Percentiles rank a stretch among this genome's conserved stretches.
phyloP scores from a whole-genome alignment of 768 basidiomycete species.

The Termitomyces sp. region DNA sequence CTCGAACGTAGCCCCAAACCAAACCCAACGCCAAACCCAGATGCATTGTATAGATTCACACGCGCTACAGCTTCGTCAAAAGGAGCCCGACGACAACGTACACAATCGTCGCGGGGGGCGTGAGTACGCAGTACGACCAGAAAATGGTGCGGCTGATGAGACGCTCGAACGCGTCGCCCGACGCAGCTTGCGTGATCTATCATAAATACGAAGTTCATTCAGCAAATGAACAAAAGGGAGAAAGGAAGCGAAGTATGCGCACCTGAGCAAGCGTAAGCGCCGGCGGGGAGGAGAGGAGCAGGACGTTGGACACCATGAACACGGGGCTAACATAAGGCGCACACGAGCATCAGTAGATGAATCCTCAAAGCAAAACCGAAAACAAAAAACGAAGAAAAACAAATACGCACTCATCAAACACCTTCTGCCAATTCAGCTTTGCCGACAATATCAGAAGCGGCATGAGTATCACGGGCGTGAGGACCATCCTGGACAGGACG shows the following conservation, averaged over 20 bases:
- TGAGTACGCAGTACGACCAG: conserved; percentile 87
- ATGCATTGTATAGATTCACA: too few species aligned
- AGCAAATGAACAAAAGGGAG: background rate
- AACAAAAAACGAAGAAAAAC: background rate
- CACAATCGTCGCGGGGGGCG: conserved; percentile 49
- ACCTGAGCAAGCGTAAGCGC: conserved; percentile 60
- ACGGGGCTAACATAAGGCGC: conserved; percentile 58
- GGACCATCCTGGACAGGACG: conserved; percentile 80
- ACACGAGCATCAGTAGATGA: conserved; percentile 4
- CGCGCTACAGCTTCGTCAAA: background rate
- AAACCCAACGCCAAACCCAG: too few species aligned
- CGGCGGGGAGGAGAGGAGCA: conserved; percentile 81
- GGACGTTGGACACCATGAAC: conserved; percentile 79
- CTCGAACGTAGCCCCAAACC: too few species aligned
- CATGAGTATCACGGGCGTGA: conserved; percentile 75
- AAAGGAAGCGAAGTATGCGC: background rate
- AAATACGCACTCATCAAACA: conserved; percentile 74
- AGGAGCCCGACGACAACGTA: background rate
- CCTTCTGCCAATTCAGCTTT: conserved; percentile 49
- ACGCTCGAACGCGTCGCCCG: conserved; percentile 85
- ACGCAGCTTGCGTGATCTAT: conserved; percentile 81
- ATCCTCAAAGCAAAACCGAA: background rate
- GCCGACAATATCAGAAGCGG: conserved; percentile 71
- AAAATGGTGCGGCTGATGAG: conserved; percentile 90
- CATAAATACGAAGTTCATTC: background rate